phyloP scores from a whole-genome alignment of 805 yeast genomes.

The Candida insectorum region DNA sequence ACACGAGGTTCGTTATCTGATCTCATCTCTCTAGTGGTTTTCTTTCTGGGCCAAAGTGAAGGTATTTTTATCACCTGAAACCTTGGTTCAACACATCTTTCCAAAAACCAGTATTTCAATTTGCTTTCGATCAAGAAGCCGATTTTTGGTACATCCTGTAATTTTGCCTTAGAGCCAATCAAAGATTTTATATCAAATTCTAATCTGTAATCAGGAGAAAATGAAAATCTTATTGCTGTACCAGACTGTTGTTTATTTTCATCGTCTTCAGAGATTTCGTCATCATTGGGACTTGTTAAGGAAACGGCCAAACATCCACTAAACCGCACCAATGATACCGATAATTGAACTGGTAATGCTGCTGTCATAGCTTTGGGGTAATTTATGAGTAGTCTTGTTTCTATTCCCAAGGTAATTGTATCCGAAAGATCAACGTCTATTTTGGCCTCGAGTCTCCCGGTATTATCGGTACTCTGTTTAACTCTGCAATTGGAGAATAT shows the following conservation, averaged over 20 bases:
- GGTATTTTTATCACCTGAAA: conserved; percentile 85
- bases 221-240: conserved; percentile 82
- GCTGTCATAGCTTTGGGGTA: conserved; percentile 85
- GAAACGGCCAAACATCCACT: conserved; percentile 87
- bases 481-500: conserved; percentile 92
- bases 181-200: conserved; percentile 87
- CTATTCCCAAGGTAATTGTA: conserved; percentile 80
- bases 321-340: conserved; percentile 86
- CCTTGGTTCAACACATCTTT: conserved; percentile 90
- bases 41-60: conserved; percentile 71
- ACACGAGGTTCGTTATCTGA: too few relatives aligned
- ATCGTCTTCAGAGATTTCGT: conserved; percentile 1
- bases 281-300: conserved; percentile 45
- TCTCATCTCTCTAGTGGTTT: conserved; percentile 37
- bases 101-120: conserved; percentile 84
- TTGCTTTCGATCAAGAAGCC: conserved; percentile 79
- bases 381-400: conserved; percentile 73
- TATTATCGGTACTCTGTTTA: conserved; percentile 50
- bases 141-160: conserved; percentile 91
- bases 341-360: conserved; percentile 75
- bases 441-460: conserved; percentile 69
- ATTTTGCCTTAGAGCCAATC: conserved; percentile 87
- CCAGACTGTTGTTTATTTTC: conserved; percentile 26
- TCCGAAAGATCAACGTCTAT: conserved; percentile 90
- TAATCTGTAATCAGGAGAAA: conserved; percentile 84